Evolutionary conservation across 805 yeast species (phyloP), one percentile per base, ranked within the genome.

Genomic region (Starmerella asiatica): DNA sequence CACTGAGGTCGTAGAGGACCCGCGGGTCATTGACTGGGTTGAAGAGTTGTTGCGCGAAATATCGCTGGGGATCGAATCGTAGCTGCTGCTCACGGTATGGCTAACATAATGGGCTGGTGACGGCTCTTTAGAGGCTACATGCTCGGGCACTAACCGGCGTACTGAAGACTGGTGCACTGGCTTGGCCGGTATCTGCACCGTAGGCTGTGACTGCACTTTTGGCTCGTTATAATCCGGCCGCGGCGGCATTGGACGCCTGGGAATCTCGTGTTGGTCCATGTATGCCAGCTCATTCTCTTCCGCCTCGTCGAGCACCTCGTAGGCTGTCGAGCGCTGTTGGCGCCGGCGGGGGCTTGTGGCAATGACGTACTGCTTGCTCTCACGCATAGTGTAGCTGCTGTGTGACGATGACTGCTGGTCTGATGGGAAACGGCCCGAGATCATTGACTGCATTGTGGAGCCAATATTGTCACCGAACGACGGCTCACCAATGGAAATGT

Each of bases 381-480:
- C 52, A 3, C 48, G 28, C 9, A 48, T 11, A 7, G 38, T 36
- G 38, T 48, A 48, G 23, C 41, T 34, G 19, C 38, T 34, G 3
- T 32, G 21, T 6, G 27, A 9, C 18, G 36, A 24, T 5, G 17
- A 9, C 7, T 9, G 40, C 9, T 12, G 9, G 5, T 16, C 12
- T 3, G 31, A 36, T 7, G 35, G 16, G 2, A 30, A 29, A 2
- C 32, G 17, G n/a, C 21, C 17, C 27, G 34, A 33, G 1, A 40
- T 19, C 31, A 44, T 12, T 2, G 45, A 41, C 33, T 33, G 45
- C 38, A 46, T 24, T 2, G 48, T 44, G 12, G 42, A 35, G 26
- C 43, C 44, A 38, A 46, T 45, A 21, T 39, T 38, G 28, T 46
- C 50, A 12, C 50, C 50, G 18, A 46, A 37, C 12, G 45, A 38